Conservation (phyloP, 2,329 filamentous ascomycete genomes). For the Geoglossum cookeanum region DNA sequence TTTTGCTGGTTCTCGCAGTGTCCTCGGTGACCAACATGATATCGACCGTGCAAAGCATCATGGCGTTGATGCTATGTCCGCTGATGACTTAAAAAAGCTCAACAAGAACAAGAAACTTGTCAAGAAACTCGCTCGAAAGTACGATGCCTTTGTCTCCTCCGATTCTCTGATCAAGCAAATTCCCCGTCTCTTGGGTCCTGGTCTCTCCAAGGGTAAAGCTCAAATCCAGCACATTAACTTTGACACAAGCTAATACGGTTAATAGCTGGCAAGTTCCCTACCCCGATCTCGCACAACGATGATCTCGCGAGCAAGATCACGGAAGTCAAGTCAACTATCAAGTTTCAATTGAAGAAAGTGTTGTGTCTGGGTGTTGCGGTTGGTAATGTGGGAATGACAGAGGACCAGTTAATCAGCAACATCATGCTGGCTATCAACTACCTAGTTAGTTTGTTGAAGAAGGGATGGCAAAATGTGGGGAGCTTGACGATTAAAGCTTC, state of each 20-base stretch:
- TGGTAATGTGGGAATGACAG: slow-evolving; percentile 92
- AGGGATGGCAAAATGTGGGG: slow-evolving; percentile 99
- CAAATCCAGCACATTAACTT: not conserved
- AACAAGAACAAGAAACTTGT: slow-evolving; percentile 99
- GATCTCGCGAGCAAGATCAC: slow-evolving; percentile 89
- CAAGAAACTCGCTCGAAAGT: slow-evolving; percentile 99
- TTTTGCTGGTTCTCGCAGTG: slow-evolving; percentile 27
- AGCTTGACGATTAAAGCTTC: slow-evolving; percentile 99
- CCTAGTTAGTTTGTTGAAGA: slow-evolving; percentile 97
- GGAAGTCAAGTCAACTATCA: slow-evolving; percentile 99
- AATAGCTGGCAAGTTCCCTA: slow-evolving; percentile 96
- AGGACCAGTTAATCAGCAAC: slow-evolving; percentile 93
- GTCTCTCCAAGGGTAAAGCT: slow-evolving; percentile 81
- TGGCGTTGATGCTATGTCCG: slow-evolving; percentile 93
- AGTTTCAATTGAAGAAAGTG: slow-evolving; percentile 99
- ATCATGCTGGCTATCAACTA: slow-evolving; percentile 99
- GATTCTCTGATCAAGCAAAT: slow-evolving; percentile 99
- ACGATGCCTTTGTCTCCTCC: slow-evolving; percentile 97
- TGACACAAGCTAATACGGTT: slow-evolving; percentile 12
- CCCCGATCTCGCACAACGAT: slow-evolving; percentile 90
- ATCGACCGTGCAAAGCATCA: slow-evolving; percentile 99
- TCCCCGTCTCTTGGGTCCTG: slow-evolving; percentile 94
- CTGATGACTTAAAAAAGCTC: slow-evolving; percentile 99
- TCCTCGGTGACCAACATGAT: slow-evolving; percentile 91
- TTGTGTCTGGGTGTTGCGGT: slow-evolving; percentile 99